Evolutionary conservation across 129 eudicot species (phyloP), one percentile per base, ranked within the genome.

Genomic region (Solidago caesia): DNA sequence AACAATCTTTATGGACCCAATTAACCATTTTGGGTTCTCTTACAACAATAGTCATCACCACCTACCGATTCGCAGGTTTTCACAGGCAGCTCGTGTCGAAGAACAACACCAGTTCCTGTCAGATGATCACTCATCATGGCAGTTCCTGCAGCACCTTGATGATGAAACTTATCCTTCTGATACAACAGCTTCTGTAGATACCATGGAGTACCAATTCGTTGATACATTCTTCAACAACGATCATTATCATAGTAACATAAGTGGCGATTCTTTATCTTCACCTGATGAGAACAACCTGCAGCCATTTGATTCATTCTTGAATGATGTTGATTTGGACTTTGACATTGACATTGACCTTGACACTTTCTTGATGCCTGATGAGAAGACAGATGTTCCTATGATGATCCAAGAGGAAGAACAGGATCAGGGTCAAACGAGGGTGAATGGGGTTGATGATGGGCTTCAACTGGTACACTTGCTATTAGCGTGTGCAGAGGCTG

Each of bases 401-500:
- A 64, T 81, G 84, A 80, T 80, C 25, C 70, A 73, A 72, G 76
- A 16, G 7, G 77, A 76, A 15, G 66, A 71, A 6, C 72, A 79
- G 55, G 66, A 71, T 12, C 72, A 72, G 8, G 67, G 71, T 64
- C 80, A 77, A 7, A 39, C 11, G 74, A 79, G 12, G 64, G 85
- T 43, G 44, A 75, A 76, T 68, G 87, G 72, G 48, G 89, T 84
- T 2, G 91, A 89, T 59, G 89, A 82, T 29, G 92, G 96, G 68
- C 89, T 89, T 53, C 87, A 84, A 4, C 49, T 89, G 41, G 96
- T 89, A 44, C 96, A 89, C 67, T 56, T 84, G 80, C 44, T 89
- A 49, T 52, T 89, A 21, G 96, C 89, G 11, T 89, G 96, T 55
- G 96, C 96, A 4, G 96, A 89, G 84, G 96, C 96, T 2, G 89